Evolutionary conservation across 2,329 filamentous ascomycete genomes (phyloP), one percentile per base, ranked within the genome.

Genomic region (Cladophialophora yegresii): DNA sequence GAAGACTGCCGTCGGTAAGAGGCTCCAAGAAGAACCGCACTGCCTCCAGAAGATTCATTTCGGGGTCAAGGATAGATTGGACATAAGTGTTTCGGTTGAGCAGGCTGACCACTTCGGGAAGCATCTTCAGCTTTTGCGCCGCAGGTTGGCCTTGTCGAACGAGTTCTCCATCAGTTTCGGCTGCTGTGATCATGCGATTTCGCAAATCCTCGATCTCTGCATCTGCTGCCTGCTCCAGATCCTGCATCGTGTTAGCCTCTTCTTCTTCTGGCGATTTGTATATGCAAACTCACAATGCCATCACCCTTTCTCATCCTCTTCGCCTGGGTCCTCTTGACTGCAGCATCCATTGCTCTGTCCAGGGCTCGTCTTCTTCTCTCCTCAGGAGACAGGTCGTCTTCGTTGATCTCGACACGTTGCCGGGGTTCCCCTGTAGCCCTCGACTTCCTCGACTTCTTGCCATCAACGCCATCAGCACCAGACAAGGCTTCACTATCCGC

Each of bases 21-120:
- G 95, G 95, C 76, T 99, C 95, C 23, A 99, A 85, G 83, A 98
- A 98, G 84, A 96, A 98, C 75, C 93, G 92, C 73, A 99, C 92
- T 13, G 93, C 91, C 77, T 96, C 92, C 45, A 99, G 82, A 67
- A 99, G 89, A 79, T 98, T 97, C 74, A 90, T 96, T 74, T 99
- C 95, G 0, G 93, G 93, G 71, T 97, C 93, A 47, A 97, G 87
- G 56, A 98, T 88, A 32, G 90, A 89, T 71, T 91, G 91, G 30
- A 93, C 86, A 60, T 90, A 80, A 59, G 79, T 92, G 77, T 93
- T 96, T 73, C 92, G 90, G 76, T 96, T 97, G 65, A 99, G 84
- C 22, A 98, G 83, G 50, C 88, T 87, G 54, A 93, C 88, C 13
- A 99, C 95, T 75, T 96, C 89, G 1, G 93, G 93, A 16, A 99